phyloP scores from a whole-genome alignment of 345 rosid genomes.

The Aethionema arabicum region DNA sequence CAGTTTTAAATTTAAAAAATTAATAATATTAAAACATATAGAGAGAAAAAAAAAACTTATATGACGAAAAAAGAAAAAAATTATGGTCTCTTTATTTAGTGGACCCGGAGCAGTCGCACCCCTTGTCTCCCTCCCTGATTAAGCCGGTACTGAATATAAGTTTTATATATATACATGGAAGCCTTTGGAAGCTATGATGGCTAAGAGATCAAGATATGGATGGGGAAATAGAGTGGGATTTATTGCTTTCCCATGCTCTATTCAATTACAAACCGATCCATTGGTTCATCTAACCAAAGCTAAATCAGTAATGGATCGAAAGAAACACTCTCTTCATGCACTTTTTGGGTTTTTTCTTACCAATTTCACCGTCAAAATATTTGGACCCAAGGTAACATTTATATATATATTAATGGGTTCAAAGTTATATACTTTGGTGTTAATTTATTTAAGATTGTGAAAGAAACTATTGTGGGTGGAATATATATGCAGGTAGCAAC shows the following conservation, averaged over 20 bases:
- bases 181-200: constrained; percentile 47
- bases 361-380: constrained; percentile 13
- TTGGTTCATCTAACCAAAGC: constrained; percentile 41
- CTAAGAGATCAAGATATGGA: constrained; percentile 27
- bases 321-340: constrained; percentile 50
- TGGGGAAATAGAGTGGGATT: constrained; percentile 52
- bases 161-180: constrained; percentile 1
- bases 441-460: background rate
- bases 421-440: background rate
- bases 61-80: no score
- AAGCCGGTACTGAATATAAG: no score
- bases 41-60: no score
- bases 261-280: constrained; percentile 38
- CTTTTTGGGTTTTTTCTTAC: constrained; percentile 32
- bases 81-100: no score
- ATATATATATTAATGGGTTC: background rate
- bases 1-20: no score
- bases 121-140: no score
- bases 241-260: constrained; percentile 40
- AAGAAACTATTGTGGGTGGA: background rate
- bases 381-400: constrained; percentile 34
- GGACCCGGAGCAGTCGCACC: no score
- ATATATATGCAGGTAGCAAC: constrained; percentile 46
- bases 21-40: no score
- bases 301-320: constrained; percentile 41